Conservation (phyloP, 441 rosid species). For the Flueggea neowawraea region DNA sequence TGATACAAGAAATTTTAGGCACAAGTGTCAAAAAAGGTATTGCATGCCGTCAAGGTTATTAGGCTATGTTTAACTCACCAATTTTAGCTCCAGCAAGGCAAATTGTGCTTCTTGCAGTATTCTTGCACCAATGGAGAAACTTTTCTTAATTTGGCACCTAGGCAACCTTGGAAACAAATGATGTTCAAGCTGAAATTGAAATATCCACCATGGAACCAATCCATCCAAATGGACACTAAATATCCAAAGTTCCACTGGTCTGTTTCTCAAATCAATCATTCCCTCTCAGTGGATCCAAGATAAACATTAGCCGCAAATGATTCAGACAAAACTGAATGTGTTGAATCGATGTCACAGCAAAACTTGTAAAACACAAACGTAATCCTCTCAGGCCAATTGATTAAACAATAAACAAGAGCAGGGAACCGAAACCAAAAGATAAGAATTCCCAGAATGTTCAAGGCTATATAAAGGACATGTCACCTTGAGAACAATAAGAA, state of each 20-base stretch:
- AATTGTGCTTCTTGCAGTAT: conserved; percentile 87
- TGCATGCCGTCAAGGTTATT: no score
- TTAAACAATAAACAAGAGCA: conserved; percentile 66
- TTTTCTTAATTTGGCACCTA: conserved; percentile 59
- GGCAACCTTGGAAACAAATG: conserved; percentile 91
- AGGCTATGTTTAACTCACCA: no score
- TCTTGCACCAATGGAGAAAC: conserved; percentile 73
- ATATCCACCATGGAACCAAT: conserved; percentile 84
- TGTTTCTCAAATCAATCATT: no score
- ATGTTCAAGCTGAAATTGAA: conserved; percentile 97
- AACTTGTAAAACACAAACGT: conserved; percentile 63
- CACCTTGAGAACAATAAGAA: conserved; percentile 58
- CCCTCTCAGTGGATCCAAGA: conserved; percentile 64
- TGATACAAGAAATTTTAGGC: no score
- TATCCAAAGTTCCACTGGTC: conserved; percentile 76
- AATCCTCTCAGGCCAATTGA: conserved; percentile 70
- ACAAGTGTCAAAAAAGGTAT: no score
- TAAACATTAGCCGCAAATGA: conserved; percentile 86
- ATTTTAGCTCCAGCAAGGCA: conserved; percentile 60
- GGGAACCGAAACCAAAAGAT: conserved; percentile 97
- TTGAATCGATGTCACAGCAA: conserved; percentile 69
- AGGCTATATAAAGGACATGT: conserved; percentile 54
- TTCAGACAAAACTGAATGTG: conserved; percentile 88
- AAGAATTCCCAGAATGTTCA: conserved; percentile 61
- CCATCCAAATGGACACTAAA: conserved; percentile 70